A percentile compares a stretch with the other conserved stretches of the same genome.
phyloP scores from a whole-genome alignment of 2,329 filamentous ascomycete genomes.

The Rosellinia necatrix region DNA sequence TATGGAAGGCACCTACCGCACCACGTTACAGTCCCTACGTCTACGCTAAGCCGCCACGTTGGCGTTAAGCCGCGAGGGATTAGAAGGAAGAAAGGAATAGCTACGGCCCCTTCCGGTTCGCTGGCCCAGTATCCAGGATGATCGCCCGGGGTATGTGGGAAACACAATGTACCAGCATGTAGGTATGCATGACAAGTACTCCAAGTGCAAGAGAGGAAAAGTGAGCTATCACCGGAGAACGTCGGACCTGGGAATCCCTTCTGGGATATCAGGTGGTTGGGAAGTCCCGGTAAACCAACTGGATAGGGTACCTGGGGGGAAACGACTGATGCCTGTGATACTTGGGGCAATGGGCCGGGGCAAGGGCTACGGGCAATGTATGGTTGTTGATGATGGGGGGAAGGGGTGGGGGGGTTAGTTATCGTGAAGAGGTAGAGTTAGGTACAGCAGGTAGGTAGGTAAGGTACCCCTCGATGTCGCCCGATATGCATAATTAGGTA shows the following conservation, averaged over 20 bases:
- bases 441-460: too few species aligned
- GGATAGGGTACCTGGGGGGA: neutral
- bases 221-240: neutral
- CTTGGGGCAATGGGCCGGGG: too few species aligned
- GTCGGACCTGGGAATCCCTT: neutral
- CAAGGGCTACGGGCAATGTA: too few species aligned
- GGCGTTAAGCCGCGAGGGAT: constrained; percentile 10
- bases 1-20: constrained; percentile 17
- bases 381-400: too few species aligned
- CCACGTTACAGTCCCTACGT: constrained; percentile 17
- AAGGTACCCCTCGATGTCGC: too few species aligned
- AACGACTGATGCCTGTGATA: neutral
- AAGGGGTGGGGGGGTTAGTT: too few species aligned
- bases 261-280: neutral
- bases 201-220: neutral
- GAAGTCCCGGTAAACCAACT: neutral
- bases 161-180: too few species aligned
- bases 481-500: too few species aligned
- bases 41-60: constrained; percentile 24
- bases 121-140: neutral
- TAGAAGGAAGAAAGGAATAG: neutral
- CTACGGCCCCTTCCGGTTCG: neutral
- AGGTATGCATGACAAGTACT: neutral
- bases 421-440: too few species aligned
- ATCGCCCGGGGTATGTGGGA: neutral